These are phyloP conservation scores for Endocalyx cinctus DNA, from an alignment of 2,329 filamentous ascomycete species.

Conservation along the genomic window DNA sequence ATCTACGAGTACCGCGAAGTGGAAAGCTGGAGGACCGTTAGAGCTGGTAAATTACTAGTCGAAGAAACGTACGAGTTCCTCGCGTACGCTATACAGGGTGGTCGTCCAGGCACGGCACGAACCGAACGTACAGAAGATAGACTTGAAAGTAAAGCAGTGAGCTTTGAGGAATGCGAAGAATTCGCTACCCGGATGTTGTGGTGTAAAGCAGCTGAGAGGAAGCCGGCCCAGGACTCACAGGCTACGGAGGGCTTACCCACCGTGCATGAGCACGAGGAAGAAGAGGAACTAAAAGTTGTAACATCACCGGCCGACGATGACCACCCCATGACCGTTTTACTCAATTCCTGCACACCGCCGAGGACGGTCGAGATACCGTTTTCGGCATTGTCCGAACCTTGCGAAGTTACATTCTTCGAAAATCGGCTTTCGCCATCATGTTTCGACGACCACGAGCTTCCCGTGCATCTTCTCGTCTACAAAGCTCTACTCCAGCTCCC, in stretches of 20 bases:
- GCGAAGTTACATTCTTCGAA: conserved; percentile 71
- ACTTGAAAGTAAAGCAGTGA: conserved; percentile 37
- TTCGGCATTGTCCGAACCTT: conserved; percentile 65
- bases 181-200: conserved; percentile 70
- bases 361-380: conserved; percentile 63
- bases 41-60: conserved; percentile 69
- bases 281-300: conserved; percentile 24
- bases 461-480: conserved; percentile 74
- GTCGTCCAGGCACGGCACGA: conserved; percentile 15
- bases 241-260: conserved; percentile 39
- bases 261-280: conserved; percentile 52
- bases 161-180: conserved; percentile 80
- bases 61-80: conserved; percentile 65
- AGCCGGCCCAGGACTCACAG: conserved; percentile 19
- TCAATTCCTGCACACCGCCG: conserved; percentile 45
- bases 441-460: conserved; percentile 83
- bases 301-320: conserved; percentile 30
- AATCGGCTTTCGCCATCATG: conserved; percentile 44
- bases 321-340: conserved; percentile 36
- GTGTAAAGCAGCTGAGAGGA: conserved; percentile 52
- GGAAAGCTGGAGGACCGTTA: conserved; percentile 61
- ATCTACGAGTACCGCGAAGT: conserved; percentile 91
- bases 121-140: conserved; percentile 21
- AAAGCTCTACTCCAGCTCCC: conserved; percentile 69
- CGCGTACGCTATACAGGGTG: conserved; percentile 36